phyloP scores from a whole-genome alignment of 2,329 filamentous ascomycete genomes.

The Sporothrix brasiliensis region DNA sequence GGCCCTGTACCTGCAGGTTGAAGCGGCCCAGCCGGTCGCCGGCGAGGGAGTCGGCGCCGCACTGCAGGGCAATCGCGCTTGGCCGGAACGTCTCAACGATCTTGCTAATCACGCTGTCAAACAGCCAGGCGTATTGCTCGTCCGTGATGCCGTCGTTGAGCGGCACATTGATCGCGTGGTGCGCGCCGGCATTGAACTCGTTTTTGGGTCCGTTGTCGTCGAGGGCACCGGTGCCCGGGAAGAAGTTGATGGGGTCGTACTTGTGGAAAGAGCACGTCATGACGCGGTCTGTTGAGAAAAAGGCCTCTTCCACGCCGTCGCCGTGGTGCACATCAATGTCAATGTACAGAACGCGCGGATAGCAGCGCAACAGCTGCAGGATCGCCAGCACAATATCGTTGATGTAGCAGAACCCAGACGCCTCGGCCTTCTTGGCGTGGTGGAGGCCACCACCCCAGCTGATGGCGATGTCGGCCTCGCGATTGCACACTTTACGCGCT shows the following conservation, averaged over 20 bases:
- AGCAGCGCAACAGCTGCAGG: slow-evolving; percentile 78
- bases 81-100: slow-evolving; percentile 85
- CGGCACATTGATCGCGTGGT: slow-evolving; percentile 88
- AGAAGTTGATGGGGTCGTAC: slow-evolving; percentile 81
- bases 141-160: slow-evolving; percentile 90
- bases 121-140: slow-evolving; percentile 82
- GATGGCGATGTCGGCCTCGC: slow-evolving; percentile 91
- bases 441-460: slow-evolving; percentile 97
- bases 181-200: slow-evolving; percentile 82
- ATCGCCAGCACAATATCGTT: slow-evolving; percentile 97
- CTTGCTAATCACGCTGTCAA: slow-evolving; percentile 75
- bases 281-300: slow-evolving; percentile 80
- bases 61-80: slow-evolving; percentile 89
- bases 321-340: slow-evolving; percentile 89
- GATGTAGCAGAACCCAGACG: slow-evolving; percentile 97
- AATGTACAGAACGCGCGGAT: slow-evolving; percentile 88
- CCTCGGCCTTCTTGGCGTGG: slow-evolving; percentile 92
- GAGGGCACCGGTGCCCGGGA: slow-evolving; percentile 86
- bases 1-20: slow-evolving; percentile 93
- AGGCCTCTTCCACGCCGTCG: slow-evolving; percentile 83
- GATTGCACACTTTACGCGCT: slow-evolving; percentile 81
- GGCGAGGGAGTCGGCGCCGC: slow-evolving; percentile 90
- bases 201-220: slow-evolving; percentile 82
- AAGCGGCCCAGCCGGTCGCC: slow-evolving; percentile 93
- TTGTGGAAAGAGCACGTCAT: slow-evolving; percentile 96